Percentiles rank a stretch among this genome's conserved stretches.
Evolutionary conservation across 2,329 filamentous ascomycete species (phyloP).

Genomic region (Macrophomina pseudophaseolina): DNA sequence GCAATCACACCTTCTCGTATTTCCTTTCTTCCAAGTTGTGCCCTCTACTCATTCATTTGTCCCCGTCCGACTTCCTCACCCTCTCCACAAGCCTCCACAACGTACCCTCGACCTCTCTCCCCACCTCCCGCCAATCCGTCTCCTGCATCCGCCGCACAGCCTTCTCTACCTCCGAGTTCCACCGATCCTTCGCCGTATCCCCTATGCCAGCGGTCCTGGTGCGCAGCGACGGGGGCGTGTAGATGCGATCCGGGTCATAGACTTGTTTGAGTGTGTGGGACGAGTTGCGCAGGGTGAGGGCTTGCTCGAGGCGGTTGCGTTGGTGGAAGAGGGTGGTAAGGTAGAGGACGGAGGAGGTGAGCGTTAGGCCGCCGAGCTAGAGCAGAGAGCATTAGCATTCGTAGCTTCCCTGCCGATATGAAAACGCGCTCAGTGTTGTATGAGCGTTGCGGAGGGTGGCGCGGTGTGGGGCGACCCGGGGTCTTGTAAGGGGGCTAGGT

Average conservation of each 20-base stretch:
- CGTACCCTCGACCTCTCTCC: slow-evolving; percentile 49
- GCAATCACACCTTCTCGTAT: slow-evolving; percentile 31
- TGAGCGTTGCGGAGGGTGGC: slow-evolving; percentile 25
- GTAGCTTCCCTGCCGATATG: too few species aligned
- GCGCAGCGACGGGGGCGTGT: slow-evolving; percentile 43
- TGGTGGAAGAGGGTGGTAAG: slow-evolving; percentile 50
- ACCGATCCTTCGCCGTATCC: slow-evolving; percentile 56
- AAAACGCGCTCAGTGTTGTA: neutral
- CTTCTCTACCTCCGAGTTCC: slow-evolving; percentile 54
- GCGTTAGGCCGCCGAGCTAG: slow-evolving; percentile 57
- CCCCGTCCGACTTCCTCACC: slow-evolving; percentile 3
- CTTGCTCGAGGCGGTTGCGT: slow-evolving; percentile 53
- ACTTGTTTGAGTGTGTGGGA: slow-evolving; percentile 49
- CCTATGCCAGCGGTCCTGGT: slow-evolving; percentile 48
- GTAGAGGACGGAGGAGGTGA: slow-evolving; percentile 52
- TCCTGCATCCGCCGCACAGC: slow-evolving; percentile 49
- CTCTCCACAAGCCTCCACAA: slow-evolving; percentile 39
- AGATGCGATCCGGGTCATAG: slow-evolving; percentile 49
- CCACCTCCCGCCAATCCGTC: slow-evolving; percentile 52
- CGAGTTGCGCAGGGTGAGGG: slow-evolving; percentile 53
- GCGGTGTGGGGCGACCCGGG: neutral
- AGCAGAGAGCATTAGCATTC: too few species aligned
- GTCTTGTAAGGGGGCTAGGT: neutral
- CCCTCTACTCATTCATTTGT: slow-evolving; percentile 20
- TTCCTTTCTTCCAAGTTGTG: slow-evolving; percentile 24